Conservation (phyloP, 768 basidiomycete species). For the Cyathus striatus region DNA sequence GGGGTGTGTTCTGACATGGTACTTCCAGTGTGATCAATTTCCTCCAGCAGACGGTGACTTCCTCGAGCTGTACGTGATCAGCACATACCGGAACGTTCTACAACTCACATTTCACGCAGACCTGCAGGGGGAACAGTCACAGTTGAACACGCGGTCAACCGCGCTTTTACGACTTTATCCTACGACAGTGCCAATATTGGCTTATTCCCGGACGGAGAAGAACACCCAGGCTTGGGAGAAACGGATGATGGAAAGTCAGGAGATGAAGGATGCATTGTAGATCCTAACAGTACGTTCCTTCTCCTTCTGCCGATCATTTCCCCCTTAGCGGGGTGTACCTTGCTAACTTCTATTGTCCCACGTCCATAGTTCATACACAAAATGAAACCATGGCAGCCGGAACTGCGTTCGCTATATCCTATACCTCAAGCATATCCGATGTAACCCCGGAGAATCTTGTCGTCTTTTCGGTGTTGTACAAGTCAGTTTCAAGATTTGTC, state of each 20-base stretch:
- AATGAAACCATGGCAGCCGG: constrained; percentile 33
- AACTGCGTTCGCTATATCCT: constrained; percentile 32
- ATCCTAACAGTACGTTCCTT: constrained; percentile 27
- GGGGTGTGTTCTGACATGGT: neutral
- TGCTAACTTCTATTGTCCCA: neutral
- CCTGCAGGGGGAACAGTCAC: constrained; percentile 36
- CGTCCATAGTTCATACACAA: constrained; percentile 13
- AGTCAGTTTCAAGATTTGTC: constrained; percentile 15
- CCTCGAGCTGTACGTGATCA: constrained; percentile 31
- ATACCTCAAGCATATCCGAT: constrained; percentile 23
- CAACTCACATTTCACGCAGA: constrained; percentile 12
- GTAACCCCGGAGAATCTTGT: constrained; percentile 30
- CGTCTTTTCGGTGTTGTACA: constrained; percentile 25
- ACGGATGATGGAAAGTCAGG: constrained; percentile 17
- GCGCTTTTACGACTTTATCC: constrained; percentile 35
- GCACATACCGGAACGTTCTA: neutral
- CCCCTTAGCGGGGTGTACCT: neutral
- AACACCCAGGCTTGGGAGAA: constrained; percentile 23
- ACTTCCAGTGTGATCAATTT: constrained; percentile 38
- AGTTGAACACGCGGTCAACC: constrained; percentile 35
- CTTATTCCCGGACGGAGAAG: constrained; percentile 26
- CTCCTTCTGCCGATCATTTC: neutral
- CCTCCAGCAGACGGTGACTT: constrained; percentile 37
- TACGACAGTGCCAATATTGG: constrained; percentile 20
- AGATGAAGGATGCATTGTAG: constrained; percentile 24